Percentiles rank a stretch among this genome's conserved stretches.
phyloP scores from a whole-genome alignment of 192 early-diverging fungal species.

The Geranomyces variabilis region DNA sequence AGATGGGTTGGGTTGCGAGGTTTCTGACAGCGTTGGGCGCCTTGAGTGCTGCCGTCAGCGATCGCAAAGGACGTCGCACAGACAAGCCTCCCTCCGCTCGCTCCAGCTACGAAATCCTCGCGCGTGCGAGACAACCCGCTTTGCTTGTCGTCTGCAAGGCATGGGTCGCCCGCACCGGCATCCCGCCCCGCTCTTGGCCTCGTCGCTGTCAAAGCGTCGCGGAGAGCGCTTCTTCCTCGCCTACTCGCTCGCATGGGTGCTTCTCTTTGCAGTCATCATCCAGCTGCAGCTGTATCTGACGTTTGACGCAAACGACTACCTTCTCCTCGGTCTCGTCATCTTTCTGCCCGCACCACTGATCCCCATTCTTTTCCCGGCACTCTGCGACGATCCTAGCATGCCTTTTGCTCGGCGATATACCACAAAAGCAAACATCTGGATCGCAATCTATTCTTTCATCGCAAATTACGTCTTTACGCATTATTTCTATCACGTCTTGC shows the following conservation, averaged over 20 bases:
- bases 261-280: not conserved
- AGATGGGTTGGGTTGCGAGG: too few species aligned
- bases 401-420: slow-evolving; percentile 1
- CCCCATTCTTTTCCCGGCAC: not conserved
- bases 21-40: too few species aligned
- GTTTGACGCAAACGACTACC: not conserved
- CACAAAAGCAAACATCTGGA: slow-evolving; percentile 18
- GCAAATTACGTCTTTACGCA: slow-evolving; percentile 17
- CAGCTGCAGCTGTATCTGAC: not conserved
- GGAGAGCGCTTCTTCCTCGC: slow-evolving; percentile 18
- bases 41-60: too few species aligned
- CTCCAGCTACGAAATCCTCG: too few species aligned
- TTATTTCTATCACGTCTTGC: slow-evolving; percentile 15
- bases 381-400: not conserved
- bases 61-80: too few species aligned
- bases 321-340: slow-evolving; percentile 8
- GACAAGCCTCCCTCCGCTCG: too few species aligned
- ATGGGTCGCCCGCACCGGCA: not conserved
- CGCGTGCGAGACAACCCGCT: too few species aligned
- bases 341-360: not conserved
- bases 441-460: slow-evolving; percentile 9
- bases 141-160: too few species aligned
- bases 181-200: slow-evolving; percentile 5
- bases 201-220: slow-evolving; percentile 9
- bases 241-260: not conserved